Base-by-base conservation (phyloP, 768 basidiomycete species). In the Leucocoprinus sp. region DNA sequence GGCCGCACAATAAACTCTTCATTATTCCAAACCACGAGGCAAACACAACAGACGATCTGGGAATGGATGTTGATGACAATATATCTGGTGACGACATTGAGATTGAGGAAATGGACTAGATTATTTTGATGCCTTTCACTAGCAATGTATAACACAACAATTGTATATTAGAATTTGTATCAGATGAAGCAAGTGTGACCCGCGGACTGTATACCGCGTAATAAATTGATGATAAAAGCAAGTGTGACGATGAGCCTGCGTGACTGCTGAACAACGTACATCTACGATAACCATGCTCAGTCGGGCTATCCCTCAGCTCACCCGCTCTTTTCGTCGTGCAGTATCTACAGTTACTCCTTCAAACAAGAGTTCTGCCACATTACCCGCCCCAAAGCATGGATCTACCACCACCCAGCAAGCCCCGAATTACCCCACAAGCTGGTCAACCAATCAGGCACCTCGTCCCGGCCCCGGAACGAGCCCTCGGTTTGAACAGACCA, bases 401-500 rank as follows among this genome's bases (percentile, higher is more conserved):
- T 42, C 48, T 26, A 19, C 60, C 8, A 55, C 68, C 33, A 55
- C 62, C 36, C 63, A 73, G 21, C 95, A 97, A 68, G 73, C 93
- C 4, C 90, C 95, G 49, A 96, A 97, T 66, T 73, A 76, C 54
- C 67, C 84, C 4, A 61, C 73, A 28, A 85, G 85, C 53, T 98
- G 93, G 93, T 89, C 91, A 2, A 79, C 82, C 15, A 82, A 64
- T 56, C 95, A 98, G 67, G 75, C 68, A 29, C 70, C 81, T 7
- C 83, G 90, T 43, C 81, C 81, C 8, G 67, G 64, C 12, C 64
- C 68, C 38, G 66, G 64, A 18, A 75, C 76, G 8, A 76, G 79
- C 43, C 84, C 93, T 11, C 81, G 93, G 15, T 96, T 97, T 60
- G 95, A 97, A 67, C 96, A 98, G 68, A 91, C 89, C 22, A 68